Evolutionary conservation across 768 basidiomycete genomes (phyloP), one percentile per base, ranked within the genome.

Genomic region (Hortiboletus campestris): DNA sequence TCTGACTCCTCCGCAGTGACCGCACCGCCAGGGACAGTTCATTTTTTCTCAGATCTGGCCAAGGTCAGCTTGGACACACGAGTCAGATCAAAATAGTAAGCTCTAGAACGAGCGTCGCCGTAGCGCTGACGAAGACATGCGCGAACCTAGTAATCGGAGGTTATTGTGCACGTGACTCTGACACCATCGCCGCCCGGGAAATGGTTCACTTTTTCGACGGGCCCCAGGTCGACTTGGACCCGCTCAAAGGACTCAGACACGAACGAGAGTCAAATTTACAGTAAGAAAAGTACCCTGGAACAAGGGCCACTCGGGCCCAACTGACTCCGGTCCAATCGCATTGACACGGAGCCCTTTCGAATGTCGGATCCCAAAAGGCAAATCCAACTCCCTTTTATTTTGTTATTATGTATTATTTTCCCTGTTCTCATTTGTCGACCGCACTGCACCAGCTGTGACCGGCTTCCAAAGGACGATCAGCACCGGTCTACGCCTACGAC

Each of bases 251-350:
- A 32, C 32, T 10, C 32, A 12, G 7, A 14, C 32, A 38, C 36
- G 17, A 16, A n/a, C 36, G 36, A 36, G 36, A 38, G 36, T 38
- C 16, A 9, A 39, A 36, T 14, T 25, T 25, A 25, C 25, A 25
- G 25, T 25, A 25, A 25, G 2, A 36, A 36, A 36, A 17, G 9
- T 9, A 16, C 36, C 17, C 16, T 17, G 17, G 36, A 9, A 35
- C 38, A 11, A 19, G 10, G n/a, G 11, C 12, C 11, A 10, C 38
- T 39, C n/a, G n/a, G 38, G 10, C 17, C n/a, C 17, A 39, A 19
- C n/a, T n/a, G n/a, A n/a, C 43, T 46, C 55, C 47, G 47, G 55
- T 43, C 38, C 19, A 45, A 31, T 57, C 57, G 55, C 55, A 20
- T 20, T 6, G 34, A 35, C 10, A 3, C 31, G 3, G 11, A 10